Evolutionary conservation across 2,329 filamentous ascomycete species (phyloP), one percentile per base, ranked within the genome.

Genomic region (Trichoderma sp.): DNA sequence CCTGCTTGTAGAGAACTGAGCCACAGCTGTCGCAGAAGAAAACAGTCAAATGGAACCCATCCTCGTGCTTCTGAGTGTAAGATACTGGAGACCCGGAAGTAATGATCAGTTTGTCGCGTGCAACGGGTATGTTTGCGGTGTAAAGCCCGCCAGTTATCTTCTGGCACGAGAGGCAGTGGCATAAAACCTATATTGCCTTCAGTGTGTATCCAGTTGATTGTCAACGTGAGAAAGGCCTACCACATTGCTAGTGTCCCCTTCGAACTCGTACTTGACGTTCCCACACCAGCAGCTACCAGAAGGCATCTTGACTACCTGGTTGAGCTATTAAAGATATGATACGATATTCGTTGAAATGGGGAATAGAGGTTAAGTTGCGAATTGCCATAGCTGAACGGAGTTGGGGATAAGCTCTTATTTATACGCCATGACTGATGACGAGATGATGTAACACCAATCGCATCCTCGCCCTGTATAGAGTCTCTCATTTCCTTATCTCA

Each of bases 231-330:
- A 12, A 41, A n/a, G 7, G 19, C 61, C 14, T 54, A 65, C 63
- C 41, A 60, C 56, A 2, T n/a, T 14, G 15, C 15, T 28, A 17
- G 63, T 19, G 10, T 55, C 63, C 12, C 56, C 55, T 1, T 17
- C 24, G 21, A 59, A 65, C 19, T 65, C 63, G 10, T 65, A 65
- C 28, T 65, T 60, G 28, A 65, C 7, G 5, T 60, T 52, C 1
- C 63, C 63, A 17, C 63, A 65, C 63, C 63, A 65, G 26, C 63
- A 65, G 17, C 63, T 60, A 21, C 63, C 63, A 28, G 63, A 34
- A 9, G 56, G 21, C 63, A 65, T 65, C 17, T n/a, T 60, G 63
- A 24, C 5, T 63, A 3, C 7, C 30, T 26, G n/a, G 12, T 26
- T 15, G 10, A 14, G 39, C 9, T 10, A 24, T 3, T 17, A 17